Conservation (phyloP, 129 eudicot genomes). For the Sambucus nigra region DNA sequence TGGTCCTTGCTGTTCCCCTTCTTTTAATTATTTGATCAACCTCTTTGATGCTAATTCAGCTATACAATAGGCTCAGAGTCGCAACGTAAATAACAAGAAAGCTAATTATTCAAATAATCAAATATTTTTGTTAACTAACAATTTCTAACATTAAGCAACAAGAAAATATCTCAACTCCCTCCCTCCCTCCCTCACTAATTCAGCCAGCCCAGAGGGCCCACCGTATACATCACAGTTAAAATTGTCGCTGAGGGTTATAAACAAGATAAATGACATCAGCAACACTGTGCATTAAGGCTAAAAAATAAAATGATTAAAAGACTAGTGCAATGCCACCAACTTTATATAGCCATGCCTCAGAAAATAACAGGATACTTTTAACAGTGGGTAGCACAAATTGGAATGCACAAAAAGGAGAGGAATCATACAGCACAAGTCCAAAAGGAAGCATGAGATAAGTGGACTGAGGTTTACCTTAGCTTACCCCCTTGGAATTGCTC, state of each 20-base stretch:
- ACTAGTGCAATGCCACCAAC: neutral
- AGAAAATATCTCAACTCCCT: too few relatives aligned
- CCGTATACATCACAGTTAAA: too few relatives aligned
- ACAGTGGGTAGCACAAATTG: conserved; percentile 8
- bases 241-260: neutral
- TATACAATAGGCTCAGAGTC: too few relatives aligned
- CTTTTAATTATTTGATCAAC: too few relatives aligned
- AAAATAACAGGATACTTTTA: neutral
- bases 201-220: too few relatives aligned
- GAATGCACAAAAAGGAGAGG: neutral
- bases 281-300: neutral
- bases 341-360: neutral
- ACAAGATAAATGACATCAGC: neutral
- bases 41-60: too few relatives aligned
- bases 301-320: neutral
- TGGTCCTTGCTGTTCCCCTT: too few relatives aligned
- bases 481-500: neutral
- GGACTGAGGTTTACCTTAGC: neutral
- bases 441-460: neutral
- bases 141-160: too few relatives aligned
- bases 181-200: too few relatives aligned
- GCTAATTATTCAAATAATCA: too few relatives aligned
- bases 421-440: neutral
- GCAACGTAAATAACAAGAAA: too few relatives aligned
- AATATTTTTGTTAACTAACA: too few relatives aligned